Conservation (phyloP, 1,284 basidiomycete genomes). For the Volvariella surrecta region DNA sequence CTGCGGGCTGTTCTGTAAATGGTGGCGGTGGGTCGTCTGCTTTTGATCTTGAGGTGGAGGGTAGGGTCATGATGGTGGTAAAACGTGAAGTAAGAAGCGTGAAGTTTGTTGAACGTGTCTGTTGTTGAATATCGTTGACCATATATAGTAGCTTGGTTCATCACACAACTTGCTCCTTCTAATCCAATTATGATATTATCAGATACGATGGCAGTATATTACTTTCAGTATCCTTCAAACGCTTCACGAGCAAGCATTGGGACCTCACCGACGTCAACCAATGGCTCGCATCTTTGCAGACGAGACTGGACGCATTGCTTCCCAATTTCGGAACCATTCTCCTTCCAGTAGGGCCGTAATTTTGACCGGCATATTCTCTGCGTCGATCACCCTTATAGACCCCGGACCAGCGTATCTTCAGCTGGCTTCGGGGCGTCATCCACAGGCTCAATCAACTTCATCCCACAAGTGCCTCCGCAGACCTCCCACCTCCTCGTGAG, state of each 20-base stretch:
- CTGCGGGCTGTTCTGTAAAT: background rate
- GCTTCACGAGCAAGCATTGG: constrained; percentile 3
- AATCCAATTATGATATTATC: too few relatives aligned
- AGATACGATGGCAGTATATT: background rate
- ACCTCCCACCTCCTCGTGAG: constrained; percentile 42
- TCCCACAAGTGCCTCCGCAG: constrained; percentile 47
- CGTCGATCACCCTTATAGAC: constrained; percentile 9
- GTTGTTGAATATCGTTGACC: too few relatives aligned
- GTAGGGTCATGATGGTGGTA: background rate
- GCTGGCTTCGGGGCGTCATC: constrained; percentile 10
- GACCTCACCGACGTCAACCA: constrained; percentile 2
- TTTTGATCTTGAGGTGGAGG: background rate
- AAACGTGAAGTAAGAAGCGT: too few relatives aligned
- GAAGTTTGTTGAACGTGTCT: too few relatives aligned
- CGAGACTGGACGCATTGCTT: constrained; percentile 9
- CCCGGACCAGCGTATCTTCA: constrained; percentile 1
- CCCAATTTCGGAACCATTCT: constrained; percentile 13
- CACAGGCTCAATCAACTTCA: constrained; percentile 24
- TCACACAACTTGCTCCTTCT: too few relatives aligned
- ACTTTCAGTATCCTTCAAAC: constrained; percentile 6
- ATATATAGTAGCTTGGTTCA: too few relatives aligned
- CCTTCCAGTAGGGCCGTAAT: constrained; percentile 11
- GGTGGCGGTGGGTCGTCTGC: background rate
- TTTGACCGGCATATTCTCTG: constrained; percentile 4
- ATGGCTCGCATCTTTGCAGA: constrained; percentile 2